Percentiles rank a stretch among this genome's conserved stretches.
Conservation (phyloP, 108 stramenopile species). For the Conticribra weissflogii region DNA sequence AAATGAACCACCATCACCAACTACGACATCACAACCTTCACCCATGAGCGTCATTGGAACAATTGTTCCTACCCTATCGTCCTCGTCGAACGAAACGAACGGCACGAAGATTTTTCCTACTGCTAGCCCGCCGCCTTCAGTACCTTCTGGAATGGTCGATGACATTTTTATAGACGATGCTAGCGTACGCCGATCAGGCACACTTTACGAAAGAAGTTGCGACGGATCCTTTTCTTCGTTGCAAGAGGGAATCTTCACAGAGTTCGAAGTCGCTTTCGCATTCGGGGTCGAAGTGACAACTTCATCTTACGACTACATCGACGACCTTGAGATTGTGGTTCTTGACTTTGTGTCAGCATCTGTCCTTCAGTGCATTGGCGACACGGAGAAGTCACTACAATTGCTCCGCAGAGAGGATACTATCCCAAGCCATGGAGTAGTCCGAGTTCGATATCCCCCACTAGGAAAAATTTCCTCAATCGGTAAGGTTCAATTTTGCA, state of each 20-base stretch:
- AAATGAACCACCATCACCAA: not conserved
- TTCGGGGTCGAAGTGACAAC: slow-evolving; percentile 41
- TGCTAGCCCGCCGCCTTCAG: not conserved
- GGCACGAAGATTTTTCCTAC: not conserved
- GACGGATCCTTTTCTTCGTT: slow-evolving; percentile 8
- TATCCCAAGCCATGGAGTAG: slow-evolving; percentile 23
- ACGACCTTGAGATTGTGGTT: slow-evolving; percentile 31
- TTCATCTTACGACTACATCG: slow-evolving; percentile 3
- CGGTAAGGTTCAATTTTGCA: slow-evolving; percentile 18
- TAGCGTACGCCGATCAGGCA: slow-evolving; percentile 3
- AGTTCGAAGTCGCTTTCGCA: slow-evolving; percentile 39
- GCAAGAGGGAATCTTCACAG: slow-evolving; percentile 1
- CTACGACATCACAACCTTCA: too few relatives aligned
- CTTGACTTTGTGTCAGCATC: slow-evolving; percentile 37
- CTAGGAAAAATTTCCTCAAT: slow-evolving; percentile 31
- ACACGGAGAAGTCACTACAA: slow-evolving; percentile 5
- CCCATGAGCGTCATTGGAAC: not conserved
- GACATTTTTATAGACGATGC: slow-evolving; percentile 26
- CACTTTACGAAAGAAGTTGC: slow-evolving; percentile 31
- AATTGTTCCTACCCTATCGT: not conserved
- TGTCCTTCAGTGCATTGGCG: slow-evolving; percentile 28
- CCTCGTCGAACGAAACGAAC: not conserved
- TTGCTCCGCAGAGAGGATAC: slow-evolving; percentile 13
- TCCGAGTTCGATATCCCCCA: slow-evolving; percentile 43
- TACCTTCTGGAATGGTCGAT: slow-evolving; percentile 18